Conservation (phyloP, 495 filamentous ascomycete genomes). For the Terfezia boudieri region DNA sequence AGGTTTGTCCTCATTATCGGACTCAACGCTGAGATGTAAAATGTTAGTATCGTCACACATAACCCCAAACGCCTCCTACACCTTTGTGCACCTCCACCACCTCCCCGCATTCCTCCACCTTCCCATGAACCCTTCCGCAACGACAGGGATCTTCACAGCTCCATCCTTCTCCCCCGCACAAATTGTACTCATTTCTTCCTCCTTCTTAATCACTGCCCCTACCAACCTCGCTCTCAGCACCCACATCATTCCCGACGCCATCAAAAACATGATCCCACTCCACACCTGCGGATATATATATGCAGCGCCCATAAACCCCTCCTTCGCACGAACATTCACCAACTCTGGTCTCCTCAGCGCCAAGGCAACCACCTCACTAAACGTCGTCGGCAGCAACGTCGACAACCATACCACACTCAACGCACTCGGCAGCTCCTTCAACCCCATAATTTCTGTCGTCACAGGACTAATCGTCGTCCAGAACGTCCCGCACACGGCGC, state of each 20-base stretch:
- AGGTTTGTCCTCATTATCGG: no score
- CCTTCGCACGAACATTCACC: slow-evolving; percentile 29
- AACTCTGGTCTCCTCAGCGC: slow-evolving; percentile 38
- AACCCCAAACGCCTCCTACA: not conserved
- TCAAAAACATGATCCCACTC: slow-evolving; percentile 42
- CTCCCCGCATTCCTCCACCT: slow-evolving; percentile 8
- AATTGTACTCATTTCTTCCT: not conserved
- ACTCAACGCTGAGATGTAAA: no score
- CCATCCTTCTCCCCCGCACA: not conserved
- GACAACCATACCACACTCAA: slow-evolving; percentile 42
- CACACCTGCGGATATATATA: slow-evolving; percentile 46
- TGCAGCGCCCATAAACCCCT: slow-evolving; percentile 13
- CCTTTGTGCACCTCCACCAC: slow-evolving; percentile 9
- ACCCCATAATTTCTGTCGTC: slow-evolving; percentile 26
- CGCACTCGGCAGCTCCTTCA: slow-evolving; percentile 37
- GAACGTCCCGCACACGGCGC: slow-evolving; percentile 41
- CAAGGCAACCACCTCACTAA: slow-evolving; percentile 8
- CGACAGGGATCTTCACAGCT: not conserved
- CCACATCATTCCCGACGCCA: slow-evolving; percentile 31
- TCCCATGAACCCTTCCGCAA: not conserved
- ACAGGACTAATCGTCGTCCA: slow-evolving; percentile 40
- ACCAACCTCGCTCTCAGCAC: slow-evolving; percentile 38
- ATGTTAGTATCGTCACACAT: no score
- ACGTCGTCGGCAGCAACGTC: slow-evolving; percentile 36
- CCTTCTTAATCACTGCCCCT: slow-evolving; percentile 11